A percentile compares a stretch with the other conserved stretches of the same genome.
phyloP scores from a whole-genome alignment of 2,329 filamentous ascomycete genomes.

The Xylariaceae sp. region DNA sequence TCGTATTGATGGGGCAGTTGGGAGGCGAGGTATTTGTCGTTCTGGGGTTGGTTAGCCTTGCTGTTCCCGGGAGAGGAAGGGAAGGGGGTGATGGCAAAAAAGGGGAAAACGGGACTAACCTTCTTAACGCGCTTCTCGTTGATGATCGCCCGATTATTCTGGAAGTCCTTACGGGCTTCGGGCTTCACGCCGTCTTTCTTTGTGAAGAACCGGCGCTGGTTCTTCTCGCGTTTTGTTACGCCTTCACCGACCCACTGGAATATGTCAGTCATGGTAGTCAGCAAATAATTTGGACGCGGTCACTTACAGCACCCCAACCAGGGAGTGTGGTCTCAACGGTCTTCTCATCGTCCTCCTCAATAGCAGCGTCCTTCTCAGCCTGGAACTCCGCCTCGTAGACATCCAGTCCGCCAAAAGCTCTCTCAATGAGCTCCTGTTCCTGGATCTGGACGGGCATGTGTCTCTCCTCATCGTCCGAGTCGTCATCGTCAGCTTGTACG shows the following conservation, averaged over 20 bases:
- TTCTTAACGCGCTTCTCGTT: slow-evolving; percentile 89
- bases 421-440: slow-evolving; percentile 65
- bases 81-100: background rate
- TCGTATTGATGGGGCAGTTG: slow-evolving; percentile 87
- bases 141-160: slow-evolving; percentile 79
- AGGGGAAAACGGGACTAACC: slow-evolving; percentile 41
- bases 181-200: slow-evolving; percentile 69
- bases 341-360: slow-evolving; percentile 70
- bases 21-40: slow-evolving; percentile 78
- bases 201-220: slow-evolving; percentile 57
- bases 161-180: slow-evolving; percentile 73
- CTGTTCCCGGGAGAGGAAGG: background rate
- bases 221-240: slow-evolving; percentile 64
- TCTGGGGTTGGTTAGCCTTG: slow-evolving; percentile 42
- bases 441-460: slow-evolving; percentile 54
- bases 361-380: slow-evolving; percentile 64
- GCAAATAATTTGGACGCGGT: slow-evolving; percentile 33
- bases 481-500: slow-evolving; percentile 34
- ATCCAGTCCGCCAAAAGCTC: slow-evolving; percentile 84
- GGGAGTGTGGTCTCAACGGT: slow-evolving; percentile 78
- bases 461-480: slow-evolving; percentile 44
- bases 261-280: background rate
- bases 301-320: slow-evolving; percentile 68
- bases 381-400: slow-evolving; percentile 70
- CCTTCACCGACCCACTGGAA: slow-evolving; percentile 68